These are phyloP conservation scores for Lecanicillium sp. DNA, from an alignment of 2,329 filamentous ascomycete genomes.

Conservation along the genomic window DNA sequence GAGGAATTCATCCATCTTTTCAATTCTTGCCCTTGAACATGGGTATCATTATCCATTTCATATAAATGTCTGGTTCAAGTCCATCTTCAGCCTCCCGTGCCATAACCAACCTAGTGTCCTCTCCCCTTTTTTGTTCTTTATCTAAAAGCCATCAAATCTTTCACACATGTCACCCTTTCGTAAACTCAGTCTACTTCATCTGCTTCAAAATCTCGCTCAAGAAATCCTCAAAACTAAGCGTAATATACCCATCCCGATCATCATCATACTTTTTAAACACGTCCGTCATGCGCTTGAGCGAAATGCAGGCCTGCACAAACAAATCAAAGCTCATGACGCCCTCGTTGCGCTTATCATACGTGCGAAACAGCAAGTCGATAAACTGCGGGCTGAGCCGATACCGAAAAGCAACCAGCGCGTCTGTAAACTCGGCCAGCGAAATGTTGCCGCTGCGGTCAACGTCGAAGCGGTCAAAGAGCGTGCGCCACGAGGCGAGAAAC, in stretches of 20 bases:
- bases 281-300: conserved; percentile 95
- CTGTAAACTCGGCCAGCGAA: conserved; percentile 75
- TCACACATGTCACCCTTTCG: not conserved
- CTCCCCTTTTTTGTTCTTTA: not conserved
- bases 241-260: conserved; percentile 89
- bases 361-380: conserved; percentile 74
- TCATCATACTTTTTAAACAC: conserved; percentile 99
- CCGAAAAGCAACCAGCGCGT: conserved; percentile 86
- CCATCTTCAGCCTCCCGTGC: too few species aligned
- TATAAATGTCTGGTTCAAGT: not conserved
- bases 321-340: conserved; percentile 84
- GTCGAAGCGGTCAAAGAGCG: conserved; percentile 92
- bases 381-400: conserved; percentile 83
- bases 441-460: conserved; percentile 81
- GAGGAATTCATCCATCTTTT: not conserved
- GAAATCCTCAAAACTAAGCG: conserved; percentile 74
- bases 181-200: conserved; percentile 35
- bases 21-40: not conserved
- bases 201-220: conserved; percentile 59
- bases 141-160: not conserved
- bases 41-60: conserved; percentile 6
- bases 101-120: not conserved
- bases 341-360: conserved; percentile 71
- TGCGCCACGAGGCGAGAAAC: conserved; percentile 89
- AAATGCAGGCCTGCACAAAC: conserved; percentile 96